Evolutionary conservation across 768 basidiomycete genomes (phyloP), one percentile per base, ranked within the genome.

Genomic region (Tricholoma flavovirens): DNA sequence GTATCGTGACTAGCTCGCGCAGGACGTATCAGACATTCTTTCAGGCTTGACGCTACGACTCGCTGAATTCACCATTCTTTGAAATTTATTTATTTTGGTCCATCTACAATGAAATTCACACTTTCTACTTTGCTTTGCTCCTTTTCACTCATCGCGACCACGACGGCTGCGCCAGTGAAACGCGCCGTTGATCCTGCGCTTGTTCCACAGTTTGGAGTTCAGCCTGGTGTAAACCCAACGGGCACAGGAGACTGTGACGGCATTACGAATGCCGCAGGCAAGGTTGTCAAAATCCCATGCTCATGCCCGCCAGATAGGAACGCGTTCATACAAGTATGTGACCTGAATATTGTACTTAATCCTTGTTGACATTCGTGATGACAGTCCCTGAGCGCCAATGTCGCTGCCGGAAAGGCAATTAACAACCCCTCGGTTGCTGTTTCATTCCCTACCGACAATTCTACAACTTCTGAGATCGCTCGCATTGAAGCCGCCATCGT

Each of bases 201-300:
- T 14, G 80, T 85, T 21, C 87, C 87, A 4, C 66, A 79, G 19
- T 82, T 88, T 50, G 87, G 83, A n/a, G 73, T 77, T 60, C 53
- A 65, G 42, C 60, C 84, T 2, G 83, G 83, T 14, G 40, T 78
- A 7, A 86, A 87, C 63, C 86, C 87, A 11, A 82, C 81, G 29
- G 84, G 83, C 62, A 71, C 74, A 59, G 73, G 73, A 11, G 71
- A 87, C 59, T 87, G 87, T 56, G 83, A 87, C 57, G 87, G 86
- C 5, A 76, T 83, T 33, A 76, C 77, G 3, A 83, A 82, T 21
- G 71, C 82, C 7, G 72, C 79, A 30, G 85, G 84, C 2, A 68
- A 75, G 26, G 75, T 78, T 8, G 75, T 87, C 62, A 79, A 80
- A 67, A 75, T 88, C 17, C 86, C 86, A 2, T 87, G 84, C 64